Evolutionary conservation across 1,139 yeast genomes (phyloP), one percentile per base, ranked within the genome.

Genomic region (Scheffersomyces illinoinensis): DNA sequence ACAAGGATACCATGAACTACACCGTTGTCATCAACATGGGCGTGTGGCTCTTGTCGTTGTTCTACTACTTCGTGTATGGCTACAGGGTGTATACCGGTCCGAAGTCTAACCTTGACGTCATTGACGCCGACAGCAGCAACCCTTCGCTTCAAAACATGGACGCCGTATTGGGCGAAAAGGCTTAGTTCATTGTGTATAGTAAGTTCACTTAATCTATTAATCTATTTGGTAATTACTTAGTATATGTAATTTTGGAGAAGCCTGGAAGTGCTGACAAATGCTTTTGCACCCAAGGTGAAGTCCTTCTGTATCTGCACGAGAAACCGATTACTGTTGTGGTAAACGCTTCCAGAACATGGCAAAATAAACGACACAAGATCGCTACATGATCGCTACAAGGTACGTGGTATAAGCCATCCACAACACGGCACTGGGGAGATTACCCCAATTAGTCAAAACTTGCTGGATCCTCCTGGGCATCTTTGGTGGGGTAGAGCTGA

Each of bases 21-120:
- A 76, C 81, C 5, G 64, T 67, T 53, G 81, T 68, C 12, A 73
- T 77, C 51, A 76, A 74, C 62, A 74, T 67, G 62, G 82, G 75
- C 54, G 76, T 73, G 46, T 82, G 77, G 79, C 39, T 59, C 6
- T 59, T 76, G 53, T 64, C 78, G 1, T 53, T 71, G 24, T 33
- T 69, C 1, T 76, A 76, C 60, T 76, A 68, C 61, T 75, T 63
- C 56, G 66, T 68, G 1, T 70, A 62, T 67, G 66, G 63, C 2
- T 55, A 60, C 54, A 63, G 59, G 58, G 58, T 61, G 18, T 77
- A 75, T 62, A 60, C 72, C 14, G 81, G 81, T 1, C 81, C 82
- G 10, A 75, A 71, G 60, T 70, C 78, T n/a, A 76, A 77, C 60
- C 69, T 77, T 56, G 74, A 70, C 20, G 65, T 33, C 47, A 18